Percentiles rank a stretch among this genome's conserved stretches.
phyloP scores from a whole-genome alignment of 352 stramenopile genomes.

The Pilasporangium apinafurcum region DNA sequence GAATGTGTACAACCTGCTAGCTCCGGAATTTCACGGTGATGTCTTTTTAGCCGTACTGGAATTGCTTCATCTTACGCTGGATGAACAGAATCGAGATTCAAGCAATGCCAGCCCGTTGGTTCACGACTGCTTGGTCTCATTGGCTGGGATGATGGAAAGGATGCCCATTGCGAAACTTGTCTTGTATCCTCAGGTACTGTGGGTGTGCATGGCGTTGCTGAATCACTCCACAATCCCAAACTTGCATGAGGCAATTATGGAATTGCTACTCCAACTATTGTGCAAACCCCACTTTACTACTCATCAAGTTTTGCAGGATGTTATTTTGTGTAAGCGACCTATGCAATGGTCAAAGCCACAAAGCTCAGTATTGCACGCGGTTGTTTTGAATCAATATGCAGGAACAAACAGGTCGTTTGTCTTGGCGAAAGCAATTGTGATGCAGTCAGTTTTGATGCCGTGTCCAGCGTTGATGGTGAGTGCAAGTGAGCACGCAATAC shows the following conservation, averaged over 20 bases:
- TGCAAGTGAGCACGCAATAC: conserved; percentile 25
- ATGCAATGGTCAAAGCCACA: conserved; percentile 28
- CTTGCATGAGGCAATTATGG: conserved; percentile 20
- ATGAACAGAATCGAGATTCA: conserved; percentile 23
- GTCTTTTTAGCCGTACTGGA: conserved; percentile 52
- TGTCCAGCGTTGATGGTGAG: conserved; percentile 24
- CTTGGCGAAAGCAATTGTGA: conserved; percentile 8
- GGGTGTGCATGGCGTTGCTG: conserved; percentile 63
- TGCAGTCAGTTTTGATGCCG: conserved; percentile 17
- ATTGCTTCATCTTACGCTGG: conserved; percentile 35
- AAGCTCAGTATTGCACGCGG: conserved; percentile 39
- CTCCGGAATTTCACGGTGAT: conserved; percentile 44
- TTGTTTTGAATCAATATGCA: conserved; percentile 23
- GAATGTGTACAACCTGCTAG: conserved; percentile 36
- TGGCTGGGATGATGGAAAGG: conserved; percentile 25
- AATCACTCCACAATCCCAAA: conserved; percentile 29
- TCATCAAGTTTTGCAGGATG: conserved; percentile 28
- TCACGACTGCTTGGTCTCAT: conserved; percentile 31
- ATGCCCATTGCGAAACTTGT: conserved; percentile 51
- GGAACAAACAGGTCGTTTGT: background rate
- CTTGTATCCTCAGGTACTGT: conserved; percentile 74
- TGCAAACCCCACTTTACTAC: conserved; percentile 38
- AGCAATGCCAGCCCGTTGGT: conserved; percentile 15
- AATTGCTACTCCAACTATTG: conserved; percentile 39
- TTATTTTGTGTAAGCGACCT: conserved; percentile 43